phyloP scores from a whole-genome alignment of 345 rosid genomes.

The Capsella bursapastoris region DNA sequence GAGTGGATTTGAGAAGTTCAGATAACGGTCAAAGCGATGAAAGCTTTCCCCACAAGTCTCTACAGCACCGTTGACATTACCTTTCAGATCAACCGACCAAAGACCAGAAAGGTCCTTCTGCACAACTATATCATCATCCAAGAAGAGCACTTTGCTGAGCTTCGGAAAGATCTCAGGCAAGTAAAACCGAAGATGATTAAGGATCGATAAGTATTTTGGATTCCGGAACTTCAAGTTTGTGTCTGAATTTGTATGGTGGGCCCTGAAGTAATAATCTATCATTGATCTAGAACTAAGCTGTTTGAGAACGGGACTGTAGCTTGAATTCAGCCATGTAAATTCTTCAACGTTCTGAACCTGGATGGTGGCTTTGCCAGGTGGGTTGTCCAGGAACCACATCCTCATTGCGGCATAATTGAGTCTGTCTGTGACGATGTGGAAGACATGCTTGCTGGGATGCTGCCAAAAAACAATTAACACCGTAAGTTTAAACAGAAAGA shows the following conservation, averaged over 20 bases:
- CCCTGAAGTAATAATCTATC: conserved; percentile 92
- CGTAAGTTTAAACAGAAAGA: conserved; percentile 33
- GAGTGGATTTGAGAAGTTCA: conserved; percentile 95
- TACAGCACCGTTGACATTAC: conserved; percentile 98
- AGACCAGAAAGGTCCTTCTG: conserved; percentile 85
- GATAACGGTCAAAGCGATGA: conserved; percentile 96
- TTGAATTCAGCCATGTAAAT: conserved; percentile 88
- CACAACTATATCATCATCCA: conserved; percentile 95
- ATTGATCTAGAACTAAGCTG: conserved; percentile 85
- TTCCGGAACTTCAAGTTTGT: conserved; percentile 88
- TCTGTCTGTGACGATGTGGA: conserved; percentile 91
- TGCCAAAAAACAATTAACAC: conserved; percentile 50
- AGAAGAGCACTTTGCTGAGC: conserved; percentile 84
- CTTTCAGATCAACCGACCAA: conserved; percentile 91
- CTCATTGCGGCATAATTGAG: conserved; percentile 98
- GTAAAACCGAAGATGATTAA: conserved; percentile 97
- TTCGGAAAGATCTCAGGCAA: conserved; percentile 95
- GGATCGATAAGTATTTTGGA: conserved; percentile 93
- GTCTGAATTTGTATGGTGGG: conserved; percentile 76
- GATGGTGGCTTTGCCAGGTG: conserved; percentile 76
- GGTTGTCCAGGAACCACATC: conserved; percentile 96
- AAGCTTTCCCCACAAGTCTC: conserved; percentile 98
- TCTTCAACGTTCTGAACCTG: conserved; percentile 96
- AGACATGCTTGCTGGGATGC: conserved; percentile 87
- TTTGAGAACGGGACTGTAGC: conserved; percentile 96